A percentile compares a stretch with the other conserved stretches of the same genome.
These are phyloP conservation scores for Podaxis sp. DNA, from an alignment of 768 basidiomycete species.

Conservation along the genomic window DNA sequence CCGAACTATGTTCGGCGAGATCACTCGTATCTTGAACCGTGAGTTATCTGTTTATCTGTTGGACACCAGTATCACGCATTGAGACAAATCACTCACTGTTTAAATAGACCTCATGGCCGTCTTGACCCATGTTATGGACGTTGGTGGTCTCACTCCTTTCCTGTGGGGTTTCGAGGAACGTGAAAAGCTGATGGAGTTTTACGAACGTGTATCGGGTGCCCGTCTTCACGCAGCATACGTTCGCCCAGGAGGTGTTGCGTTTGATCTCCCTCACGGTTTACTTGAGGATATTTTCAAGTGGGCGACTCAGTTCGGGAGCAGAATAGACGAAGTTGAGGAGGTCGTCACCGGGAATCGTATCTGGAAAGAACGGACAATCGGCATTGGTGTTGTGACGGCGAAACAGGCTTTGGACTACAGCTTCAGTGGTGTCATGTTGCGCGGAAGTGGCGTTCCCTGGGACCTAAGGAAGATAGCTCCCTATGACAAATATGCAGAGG, in stretches of 20 bases:
- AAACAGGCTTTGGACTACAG: slow-evolving; percentile 88
- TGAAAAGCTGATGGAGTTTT: slow-evolving; percentile 99
- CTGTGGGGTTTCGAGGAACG: slow-evolving; percentile 99
- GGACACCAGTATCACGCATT: not conserved
- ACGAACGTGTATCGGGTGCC: slow-evolving; percentile 97
- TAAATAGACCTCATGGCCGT: slow-evolving; percentile 88
- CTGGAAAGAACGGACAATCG: slow-evolving; percentile 94
- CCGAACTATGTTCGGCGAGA: slow-evolving; percentile 93
- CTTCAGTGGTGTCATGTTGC: slow-evolving; percentile 96
- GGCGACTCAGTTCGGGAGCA: slow-evolving; percentile 88
- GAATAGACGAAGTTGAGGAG: slow-evolving; percentile 97
- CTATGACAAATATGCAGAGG: slow-evolving; percentile 96
- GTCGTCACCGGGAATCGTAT: slow-evolving; percentile 97
- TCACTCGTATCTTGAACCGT: slow-evolving; percentile 95
- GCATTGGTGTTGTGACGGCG: slow-evolving; percentile 86
- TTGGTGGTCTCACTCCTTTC: slow-evolving; percentile 97
- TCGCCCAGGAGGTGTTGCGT: slow-evolving; percentile 95
- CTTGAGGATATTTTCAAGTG: slow-evolving; percentile 97
- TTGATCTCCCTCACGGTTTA: slow-evolving; percentile 97
- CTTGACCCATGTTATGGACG: slow-evolving; percentile 94
- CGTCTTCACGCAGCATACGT: slow-evolving; percentile 98
- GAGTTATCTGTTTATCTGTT: slow-evolving; percentile 20
- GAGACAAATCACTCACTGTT: slow-evolving; percentile 24
- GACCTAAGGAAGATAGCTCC: slow-evolving; percentile 88
- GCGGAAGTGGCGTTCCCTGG: slow-evolving; percentile 93